Conservation (phyloP, 352 stramenopile species). For the Phytophthora aleatoria region DNA sequence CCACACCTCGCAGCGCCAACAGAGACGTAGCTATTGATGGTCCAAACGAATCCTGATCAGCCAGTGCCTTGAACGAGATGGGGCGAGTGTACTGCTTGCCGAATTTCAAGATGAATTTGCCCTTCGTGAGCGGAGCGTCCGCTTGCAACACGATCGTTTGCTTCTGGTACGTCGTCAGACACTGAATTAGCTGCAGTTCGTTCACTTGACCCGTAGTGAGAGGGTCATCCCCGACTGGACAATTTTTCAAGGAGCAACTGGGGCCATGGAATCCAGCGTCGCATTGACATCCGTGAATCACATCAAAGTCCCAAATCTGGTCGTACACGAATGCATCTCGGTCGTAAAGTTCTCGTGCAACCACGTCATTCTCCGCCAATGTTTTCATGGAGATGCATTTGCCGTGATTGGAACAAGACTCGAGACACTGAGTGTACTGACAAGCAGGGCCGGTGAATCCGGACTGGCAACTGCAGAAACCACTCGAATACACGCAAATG, state of each 20-base stretch:
- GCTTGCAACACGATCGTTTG: slow-evolving; percentile 57
- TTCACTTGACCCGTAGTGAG: slow-evolving; percentile 61
- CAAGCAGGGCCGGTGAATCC: slow-evolving; percentile 81
- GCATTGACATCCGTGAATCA: slow-evolving; percentile 79
- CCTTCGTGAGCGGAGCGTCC: slow-evolving; percentile 48
- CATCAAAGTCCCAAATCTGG: slow-evolving; percentile 73
- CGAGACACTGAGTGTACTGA: slow-evolving; percentile 55
- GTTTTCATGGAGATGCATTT: slow-evolving; percentile 77
- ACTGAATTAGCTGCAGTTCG: slow-evolving; percentile 68
- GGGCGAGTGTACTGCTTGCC: slow-evolving; percentile 68
- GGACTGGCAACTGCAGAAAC: slow-evolving; percentile 81
- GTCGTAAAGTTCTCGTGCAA: slow-evolving; percentile 64
- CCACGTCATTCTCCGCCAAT: slow-evolving; percentile 51
- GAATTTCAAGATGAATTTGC: slow-evolving; percentile 67
- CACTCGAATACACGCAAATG: slow-evolving; percentile 66
- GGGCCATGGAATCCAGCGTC: slow-evolving; percentile 60
- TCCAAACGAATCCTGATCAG: slow-evolving; percentile 48
- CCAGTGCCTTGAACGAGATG: slow-evolving; percentile 60
- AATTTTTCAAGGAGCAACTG: slow-evolving; percentile 68
- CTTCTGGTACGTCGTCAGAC: slow-evolving; percentile 61
- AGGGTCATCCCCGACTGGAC: slow-evolving; percentile 70
- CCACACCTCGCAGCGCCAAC: slow-evolving; percentile 43
- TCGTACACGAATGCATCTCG: slow-evolving; percentile 46
- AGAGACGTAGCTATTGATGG: slow-evolving; percentile 58
- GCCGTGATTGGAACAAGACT: slow-evolving; percentile 53